These are phyloP conservation scores for Xylariaceae sp. DNA, from an alignment of 2,329 filamentous ascomycete genomes.

Conservation along the genomic window DNA sequence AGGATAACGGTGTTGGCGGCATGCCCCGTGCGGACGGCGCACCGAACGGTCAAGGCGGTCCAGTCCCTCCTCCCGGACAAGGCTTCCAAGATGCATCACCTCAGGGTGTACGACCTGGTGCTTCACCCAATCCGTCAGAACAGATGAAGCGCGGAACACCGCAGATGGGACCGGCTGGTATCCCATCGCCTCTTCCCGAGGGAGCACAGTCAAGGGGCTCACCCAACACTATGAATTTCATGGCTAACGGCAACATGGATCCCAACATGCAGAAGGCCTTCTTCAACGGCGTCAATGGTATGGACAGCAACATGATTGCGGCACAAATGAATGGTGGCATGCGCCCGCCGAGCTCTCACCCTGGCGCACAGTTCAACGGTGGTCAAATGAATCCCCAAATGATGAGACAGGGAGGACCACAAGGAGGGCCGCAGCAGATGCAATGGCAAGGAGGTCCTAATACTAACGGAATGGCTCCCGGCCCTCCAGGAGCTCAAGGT, in stretches of 20 bases:
- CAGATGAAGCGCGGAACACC: constrained; percentile 76
- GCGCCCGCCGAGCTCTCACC: constrained; percentile 67
- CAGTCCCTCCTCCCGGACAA: constrained; percentile 56
- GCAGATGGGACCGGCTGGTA: constrained; percentile 64
- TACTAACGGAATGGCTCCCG: constrained; percentile 40
- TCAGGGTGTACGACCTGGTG: constrained; percentile 62
- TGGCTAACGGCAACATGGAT: constrained; percentile 60
- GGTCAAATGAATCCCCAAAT: constrained; percentile 60
- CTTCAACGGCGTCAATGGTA: constrained; percentile 51
- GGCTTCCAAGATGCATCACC: constrained; percentile 67
- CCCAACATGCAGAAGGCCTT: constrained; percentile 58
- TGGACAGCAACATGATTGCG: constrained; percentile 52
- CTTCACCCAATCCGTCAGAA: constrained; percentile 73
- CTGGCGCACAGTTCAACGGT: constrained; percentile 46
- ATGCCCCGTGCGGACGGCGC: constrained; percentile 49
- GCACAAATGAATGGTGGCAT: constrained; percentile 61
- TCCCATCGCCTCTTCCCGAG: constrained; percentile 69
- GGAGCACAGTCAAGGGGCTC: constrained; percentile 63
- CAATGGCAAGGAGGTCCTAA: constrained; percentile 45
- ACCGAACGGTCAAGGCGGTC: constrained; percentile 41
- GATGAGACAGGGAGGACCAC: constrained; percentile 40
- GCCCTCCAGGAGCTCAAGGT: constrained; percentile 38
- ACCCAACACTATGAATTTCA: constrained; percentile 62
- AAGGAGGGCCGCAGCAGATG: constrained; percentile 42
- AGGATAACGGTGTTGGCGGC: constrained; percentile 60